Base-by-base conservation (phyloP, 129 eudicot genomes). In the Dittrichia graveolens region DNA sequence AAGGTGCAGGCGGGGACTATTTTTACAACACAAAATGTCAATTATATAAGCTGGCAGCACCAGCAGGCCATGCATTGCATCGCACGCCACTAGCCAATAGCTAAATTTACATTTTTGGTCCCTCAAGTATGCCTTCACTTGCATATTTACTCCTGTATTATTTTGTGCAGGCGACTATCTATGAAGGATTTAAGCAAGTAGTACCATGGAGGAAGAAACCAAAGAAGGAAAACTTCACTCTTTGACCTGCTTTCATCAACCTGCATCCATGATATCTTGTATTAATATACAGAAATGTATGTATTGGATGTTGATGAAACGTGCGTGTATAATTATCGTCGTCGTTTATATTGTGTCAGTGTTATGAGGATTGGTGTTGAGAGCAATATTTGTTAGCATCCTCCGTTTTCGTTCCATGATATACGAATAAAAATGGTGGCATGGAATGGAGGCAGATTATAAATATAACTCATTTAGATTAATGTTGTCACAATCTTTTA, bases 121-220 rank as follows among this genome's bases (percentile, higher is more conserved):
- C 65, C 15, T 43, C 31, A 3, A n/a, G 1, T 72, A 72, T 44
- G 4, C 3, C 24, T 2, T 35, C 58, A 34, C 8, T 58, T 24
- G 31, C 68, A 71, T 43, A 1, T 72, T 35, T 31, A 10, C 35
- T 4, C 49, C 8, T n/a, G 38, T 61, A 50, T 46, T 61, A 8
- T 65, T 35, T 72, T 62, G 3, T 78, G 54, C 85, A 88, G 96
- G 82, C 86, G 37, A 42, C 88, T 3, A 70, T 91, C 13, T 91
- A 79, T 43, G 81, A 80, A 69, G 93, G 93, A 64, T 77, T 91
- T 10, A 91, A 83, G 88, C 91, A 91, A 31, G 96, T 83, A 0
- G 83, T 88, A n/a, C 96, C 92, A 40, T 84, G 97, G 95, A 91
- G 80, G 82, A 79, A 72, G 56, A 88, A 79, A 48, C 44, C 72